Conservation (phyloP, 2,329 filamentous ascomycete species). For the Massarina eburnea region DNA sequence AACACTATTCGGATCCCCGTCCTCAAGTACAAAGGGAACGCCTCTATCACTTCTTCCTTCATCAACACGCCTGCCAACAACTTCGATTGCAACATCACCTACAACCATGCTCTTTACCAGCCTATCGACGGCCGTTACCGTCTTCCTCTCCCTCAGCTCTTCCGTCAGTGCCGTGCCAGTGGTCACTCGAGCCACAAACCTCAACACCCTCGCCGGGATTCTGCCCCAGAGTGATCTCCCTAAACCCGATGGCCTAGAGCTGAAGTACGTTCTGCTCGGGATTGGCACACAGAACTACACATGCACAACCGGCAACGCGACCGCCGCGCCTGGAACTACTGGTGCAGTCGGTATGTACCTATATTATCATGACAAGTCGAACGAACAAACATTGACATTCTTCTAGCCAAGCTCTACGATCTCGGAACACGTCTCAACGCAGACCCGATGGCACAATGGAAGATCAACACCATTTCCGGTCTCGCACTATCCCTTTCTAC, state of each 20-base stretch:
- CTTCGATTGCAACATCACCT: background rate
- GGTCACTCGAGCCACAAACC: conserved; percentile 15
- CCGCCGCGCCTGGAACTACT: conserved; percentile 31
- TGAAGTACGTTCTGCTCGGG: conserved; percentile 53
- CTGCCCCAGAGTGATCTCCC: conserved; percentile 35
- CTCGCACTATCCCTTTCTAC: conserved; percentile 35
- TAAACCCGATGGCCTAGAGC: conserved; percentile 28
- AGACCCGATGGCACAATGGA: conserved; percentile 33
- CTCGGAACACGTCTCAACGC: conserved; percentile 34
- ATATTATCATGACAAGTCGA: background rate
- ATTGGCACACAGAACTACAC: conserved; percentile 58
- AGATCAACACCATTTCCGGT: conserved; percentile 33
- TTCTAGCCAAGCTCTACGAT: conserved; percentile 38
- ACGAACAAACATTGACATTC: conserved; percentile 12
- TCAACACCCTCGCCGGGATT: conserved; percentile 26
- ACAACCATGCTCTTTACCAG: conserved; percentile 30
- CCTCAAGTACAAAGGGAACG: background rate
- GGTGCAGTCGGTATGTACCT: conserved; percentile 34
- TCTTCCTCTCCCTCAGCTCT: conserved; percentile 18
- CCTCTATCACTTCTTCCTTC: background rate
- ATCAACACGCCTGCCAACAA: background rate
- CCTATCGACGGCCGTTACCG: conserved; percentile 25
- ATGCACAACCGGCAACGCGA: conserved; percentile 36
- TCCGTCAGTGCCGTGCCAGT: conserved; percentile 21
- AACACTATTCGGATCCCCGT: background rate